Evolutionary conservation across 768 basidiomycete genomes (phyloP), one percentile per base, ranked within the genome.

Genomic region (Termitomyces sp.): DNA sequence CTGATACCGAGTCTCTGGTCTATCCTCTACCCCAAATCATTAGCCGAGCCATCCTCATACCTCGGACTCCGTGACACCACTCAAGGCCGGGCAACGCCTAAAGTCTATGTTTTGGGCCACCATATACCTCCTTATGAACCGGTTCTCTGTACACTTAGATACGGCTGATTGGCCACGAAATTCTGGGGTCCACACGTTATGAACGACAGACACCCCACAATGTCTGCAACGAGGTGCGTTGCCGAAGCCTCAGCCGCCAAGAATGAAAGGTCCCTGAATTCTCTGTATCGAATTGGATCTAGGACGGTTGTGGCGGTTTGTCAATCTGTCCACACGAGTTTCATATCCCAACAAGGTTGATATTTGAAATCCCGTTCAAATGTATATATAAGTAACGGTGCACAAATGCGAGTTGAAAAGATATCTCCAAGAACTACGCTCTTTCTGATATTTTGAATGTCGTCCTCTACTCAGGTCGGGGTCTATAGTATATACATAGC

Each of bases 11-110:
- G 44, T 40, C 39, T 27, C 28, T 41, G 51, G 49, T 28, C 14
- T 30, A 27, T 46, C 27, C 7, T 59, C n/a, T 17, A 59, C 50
- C 52, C 50, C 39, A 55, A 52, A 43, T 39, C 14, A 37, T 41
- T 41, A 17, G 45, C n/a, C 51, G 35, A 58, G 54, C 52, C 49
- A 50, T 51, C 32, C n/a, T 40, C 56, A 52, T 3, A 42, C 63
- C 59, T 63, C 59, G 57, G 59, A 60, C 44, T 54, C 44, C 59
- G 50, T 44, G 44, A 51, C 43, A 49, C 8, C 30, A 32, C 25
- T 47, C 28, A 32, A 54, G 14, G 55, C 56, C 59, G 53, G 57
- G 47, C 55, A 59, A 60, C 63, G 61, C 59, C 56, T 64, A 59
- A 64, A 64, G 57, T 49, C 51, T 63, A 63, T 59, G 54, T 51